phyloP scores from a whole-genome alignment of 306 rosid species.

The Fagus sylvatica region DNA sequence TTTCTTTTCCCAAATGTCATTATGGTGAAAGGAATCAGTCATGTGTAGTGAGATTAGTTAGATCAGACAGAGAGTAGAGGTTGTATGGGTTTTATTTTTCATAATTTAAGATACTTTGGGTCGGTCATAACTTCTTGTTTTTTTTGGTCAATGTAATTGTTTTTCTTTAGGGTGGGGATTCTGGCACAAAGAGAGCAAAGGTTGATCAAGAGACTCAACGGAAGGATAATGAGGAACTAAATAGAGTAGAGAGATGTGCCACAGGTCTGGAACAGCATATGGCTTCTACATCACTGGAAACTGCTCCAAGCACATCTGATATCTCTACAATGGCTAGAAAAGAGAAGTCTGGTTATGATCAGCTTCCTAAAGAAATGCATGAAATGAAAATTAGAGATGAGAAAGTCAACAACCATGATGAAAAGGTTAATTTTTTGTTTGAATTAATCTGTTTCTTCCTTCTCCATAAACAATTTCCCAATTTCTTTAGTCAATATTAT shows the following conservation, averaged over 20 bases:
- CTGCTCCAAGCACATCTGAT: constrained; percentile 48
- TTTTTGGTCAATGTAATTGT: neutral
- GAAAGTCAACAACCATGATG: constrained; percentile 48
- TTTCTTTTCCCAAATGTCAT: neutral
- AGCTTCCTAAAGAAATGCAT: constrained; percentile 69
- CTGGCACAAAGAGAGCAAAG: constrained; percentile 57
- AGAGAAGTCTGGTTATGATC: constrained; percentile 55
- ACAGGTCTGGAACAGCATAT: constrained; percentile 34
- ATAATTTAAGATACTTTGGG: neutral
- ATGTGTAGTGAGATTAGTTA: constrained; percentile 1
- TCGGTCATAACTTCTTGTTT: neutral
- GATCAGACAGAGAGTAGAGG: neutral
- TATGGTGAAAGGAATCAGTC: neutral
- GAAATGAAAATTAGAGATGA: constrained; percentile 79
- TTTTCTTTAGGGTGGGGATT: constrained; percentile 63
- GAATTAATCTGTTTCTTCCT: neutral
- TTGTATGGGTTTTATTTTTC: neutral
- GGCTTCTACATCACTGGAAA: constrained; percentile 38
- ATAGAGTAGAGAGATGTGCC: constrained; percentile 35
- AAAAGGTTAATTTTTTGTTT: constrained; percentile 48
- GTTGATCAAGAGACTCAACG: constrained; percentile 56
- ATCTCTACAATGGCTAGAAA: constrained; percentile 37
- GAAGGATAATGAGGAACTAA: constrained; percentile 30
- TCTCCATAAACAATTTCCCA: neutral
- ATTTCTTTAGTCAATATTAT: neutral